Base-by-base conservation (phyloP, 2,329 filamentous ascomycete genomes). In the Colletotrichum camelliae region DNA sequence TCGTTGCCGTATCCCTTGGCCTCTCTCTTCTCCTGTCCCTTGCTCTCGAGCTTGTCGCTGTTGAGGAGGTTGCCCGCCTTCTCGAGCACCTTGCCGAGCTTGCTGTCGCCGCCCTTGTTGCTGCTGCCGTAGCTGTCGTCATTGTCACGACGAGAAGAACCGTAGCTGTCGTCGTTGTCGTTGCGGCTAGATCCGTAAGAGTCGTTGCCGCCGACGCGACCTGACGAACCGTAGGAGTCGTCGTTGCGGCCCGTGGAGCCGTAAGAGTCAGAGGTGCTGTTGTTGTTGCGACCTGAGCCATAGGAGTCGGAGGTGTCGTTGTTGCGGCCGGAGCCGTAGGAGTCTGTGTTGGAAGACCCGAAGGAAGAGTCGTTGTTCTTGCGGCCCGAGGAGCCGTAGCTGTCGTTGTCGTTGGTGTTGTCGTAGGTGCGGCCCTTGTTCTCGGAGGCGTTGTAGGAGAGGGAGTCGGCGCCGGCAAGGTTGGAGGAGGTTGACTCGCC, bases 41-140 rank as follows among this genome's bases (percentile, higher is more conserved):
- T 89, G 78, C 87, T 82, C 70, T 84, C 84, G 15, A 92, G 72
- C 58, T 82, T 84, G 18, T 87, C 84, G 78, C 86, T 90, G 70
- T 87, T 82, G 77, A 93, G 78, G 66, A 89, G 79, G 15, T 83
- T 81, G 10, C 90, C 90, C 7, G 87, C 88, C 86, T 91, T 92
- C 84, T 93, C 89, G 82, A 92, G 84, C 29, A 92, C 72, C 83
- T 90, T 92, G 62, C 91, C 91, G 27, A 90, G 69, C 18, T 86
- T 87, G 67, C 88, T 90, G 80, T 89, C 70, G 48, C 78, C 78
- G 73, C 77, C 66, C 55, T 24, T 27, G 55, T 58, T 58, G 58
- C 31, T 35, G 58, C 79, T 62, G 75, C 73, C 72, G 62, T 62
- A 60, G 61, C 74, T 33, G 55, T 67, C 27, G 35, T 7, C 83